These are phyloP conservation scores for Cercophora sp. DNA, from an alignment of 495 filamentous ascomycete species.

Conservation along the genomic window DNA sequence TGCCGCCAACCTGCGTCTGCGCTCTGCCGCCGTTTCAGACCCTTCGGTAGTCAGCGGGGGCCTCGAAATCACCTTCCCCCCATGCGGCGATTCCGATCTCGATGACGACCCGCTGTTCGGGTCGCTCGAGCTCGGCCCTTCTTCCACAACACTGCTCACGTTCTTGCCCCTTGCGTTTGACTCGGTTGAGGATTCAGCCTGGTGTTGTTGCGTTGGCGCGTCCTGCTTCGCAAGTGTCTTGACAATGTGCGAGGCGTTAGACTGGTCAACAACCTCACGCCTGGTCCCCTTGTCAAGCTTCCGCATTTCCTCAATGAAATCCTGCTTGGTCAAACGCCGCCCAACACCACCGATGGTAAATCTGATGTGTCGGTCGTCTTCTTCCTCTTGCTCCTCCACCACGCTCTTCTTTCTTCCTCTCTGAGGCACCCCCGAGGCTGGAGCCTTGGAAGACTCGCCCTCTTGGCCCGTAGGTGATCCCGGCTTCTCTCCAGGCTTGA, in stretches of 20 bases:
- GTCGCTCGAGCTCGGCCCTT: slow-evolving; percentile 6
- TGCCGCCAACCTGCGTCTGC: slow-evolving; percentile 39
- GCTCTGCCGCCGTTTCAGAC: slow-evolving; percentile 39
- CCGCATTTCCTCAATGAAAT: slow-evolving; percentile 84
- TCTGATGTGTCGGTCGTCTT: slow-evolving; percentile 75
- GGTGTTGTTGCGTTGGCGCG: slow-evolving; percentile 9
- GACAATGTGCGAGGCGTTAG: slow-evolving; percentile 54
- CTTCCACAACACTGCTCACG: slow-evolving; percentile 21
- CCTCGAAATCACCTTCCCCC: slow-evolving; percentile 7
- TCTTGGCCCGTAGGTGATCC: slow-evolving; percentile 23
- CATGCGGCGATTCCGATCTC: slow-evolving; percentile 11
- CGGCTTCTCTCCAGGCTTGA: slow-evolving; percentile 36
- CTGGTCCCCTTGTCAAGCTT: slow-evolving; percentile 74
- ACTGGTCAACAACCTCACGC: slow-evolving; percentile 64
- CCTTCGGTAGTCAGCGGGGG: slow-evolving; percentile 21
- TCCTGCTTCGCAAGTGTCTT: slow-evolving; percentile 55
- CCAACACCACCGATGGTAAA: slow-evolving; percentile 79
- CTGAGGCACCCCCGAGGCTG: slow-evolving; percentile 50
- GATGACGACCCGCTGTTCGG: slow-evolving; percentile 13
- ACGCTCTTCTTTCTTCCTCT: slow-evolving; percentile 31
- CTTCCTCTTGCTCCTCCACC: slow-evolving; percentile 51
- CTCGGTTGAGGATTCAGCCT: no score
- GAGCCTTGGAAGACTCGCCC: slow-evolving; percentile 10
- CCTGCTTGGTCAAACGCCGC: slow-evolving; percentile 77
- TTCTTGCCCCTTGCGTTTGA: slow-evolving; percentile 7